These are phyloP conservation scores for Noccaea bulbosa DNA, from an alignment of 345 rosid genomes.

Conservation along the genomic window DNA sequence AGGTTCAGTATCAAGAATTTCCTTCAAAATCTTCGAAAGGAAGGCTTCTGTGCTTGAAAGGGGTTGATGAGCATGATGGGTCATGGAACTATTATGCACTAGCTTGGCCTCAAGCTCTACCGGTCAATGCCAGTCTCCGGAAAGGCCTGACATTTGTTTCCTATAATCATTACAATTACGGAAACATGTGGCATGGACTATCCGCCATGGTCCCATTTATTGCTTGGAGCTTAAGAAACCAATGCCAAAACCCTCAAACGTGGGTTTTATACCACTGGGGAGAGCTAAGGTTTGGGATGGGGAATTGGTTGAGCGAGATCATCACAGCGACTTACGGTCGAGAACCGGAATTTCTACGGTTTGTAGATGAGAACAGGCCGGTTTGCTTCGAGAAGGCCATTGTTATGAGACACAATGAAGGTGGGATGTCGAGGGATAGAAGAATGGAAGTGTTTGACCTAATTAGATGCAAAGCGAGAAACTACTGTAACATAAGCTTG, in stretches of 20 bases:
- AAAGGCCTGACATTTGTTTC: slow-evolving; percentile 67
- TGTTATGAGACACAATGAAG: slow-evolving; percentile 81
- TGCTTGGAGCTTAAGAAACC: slow-evolving; percentile 63
- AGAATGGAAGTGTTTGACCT: slow-evolving; percentile 67
- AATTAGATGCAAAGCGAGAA: slow-evolving; percentile 68
- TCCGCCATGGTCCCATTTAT: slow-evolving; percentile 62
- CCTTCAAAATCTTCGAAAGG: slow-evolving; percentile 59
- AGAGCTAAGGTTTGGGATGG: slow-evolving; percentile 61
- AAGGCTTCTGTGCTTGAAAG: slow-evolving; percentile 66
- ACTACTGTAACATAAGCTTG: slow-evolving; percentile 50
- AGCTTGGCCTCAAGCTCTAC: slow-evolving; percentile 68
- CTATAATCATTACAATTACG: slow-evolving; percentile 65
- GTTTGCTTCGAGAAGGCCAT: slow-evolving; percentile 75
- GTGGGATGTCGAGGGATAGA: slow-evolving; percentile 76
- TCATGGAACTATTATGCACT: slow-evolving; percentile 72
- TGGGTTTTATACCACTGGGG: slow-evolving; percentile 82
- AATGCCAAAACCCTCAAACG: slow-evolving; percentile 53
- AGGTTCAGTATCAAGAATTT: slow-evolving; percentile 67
- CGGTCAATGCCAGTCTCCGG: slow-evolving; percentile 53
- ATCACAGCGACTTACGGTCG: slow-evolving; percentile 53
- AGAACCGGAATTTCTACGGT: slow-evolving; percentile 42
- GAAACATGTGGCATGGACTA: slow-evolving; percentile 76
- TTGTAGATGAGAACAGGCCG: slow-evolving; percentile 39
- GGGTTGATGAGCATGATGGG: slow-evolving; percentile 63
- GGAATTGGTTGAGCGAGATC: slow-evolving; percentile 52